Evolutionary conservation across 1,284 basidiomycete species (phyloP).

Genomic region (Ustilago shanxiensis): DNA sequence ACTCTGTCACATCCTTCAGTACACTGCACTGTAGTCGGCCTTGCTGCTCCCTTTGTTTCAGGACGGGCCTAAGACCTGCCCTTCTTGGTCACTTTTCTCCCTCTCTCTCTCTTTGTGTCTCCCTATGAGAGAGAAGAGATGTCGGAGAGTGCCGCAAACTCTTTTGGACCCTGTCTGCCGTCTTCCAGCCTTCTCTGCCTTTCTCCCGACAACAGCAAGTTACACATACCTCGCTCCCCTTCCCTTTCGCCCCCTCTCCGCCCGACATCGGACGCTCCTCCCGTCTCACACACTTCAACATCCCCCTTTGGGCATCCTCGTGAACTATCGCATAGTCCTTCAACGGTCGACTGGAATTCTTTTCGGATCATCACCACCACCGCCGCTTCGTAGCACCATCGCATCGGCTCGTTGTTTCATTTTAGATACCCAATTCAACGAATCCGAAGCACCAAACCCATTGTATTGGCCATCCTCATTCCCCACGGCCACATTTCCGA

Average conservation of each 20-base stretch:
- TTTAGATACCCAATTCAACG: neutral
- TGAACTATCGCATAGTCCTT: neutral
- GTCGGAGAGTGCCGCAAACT: slow-evolving; percentile 1
- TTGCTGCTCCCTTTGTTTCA: no score
- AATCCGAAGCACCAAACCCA: neutral
- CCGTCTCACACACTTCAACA: no score
- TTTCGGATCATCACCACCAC: neutral
- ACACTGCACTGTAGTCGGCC: no score
- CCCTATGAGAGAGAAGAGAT: neutral
- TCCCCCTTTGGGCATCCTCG: no score
- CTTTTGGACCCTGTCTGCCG: slow-evolving; percentile 8
- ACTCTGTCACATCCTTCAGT: neutral
- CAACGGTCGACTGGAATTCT: slow-evolving; percentile 15
- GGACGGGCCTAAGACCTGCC: no score
- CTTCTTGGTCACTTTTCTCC: neutral
- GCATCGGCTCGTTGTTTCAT: slow-evolving; percentile 4
- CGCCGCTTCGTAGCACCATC: neutral
- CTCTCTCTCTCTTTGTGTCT: no score
- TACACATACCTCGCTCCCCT: neutral
- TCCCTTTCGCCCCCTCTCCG: neutral
- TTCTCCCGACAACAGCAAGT: neutral
- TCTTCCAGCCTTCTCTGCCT: neutral
- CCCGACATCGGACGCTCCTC: neutral
- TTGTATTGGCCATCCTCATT: neutral
- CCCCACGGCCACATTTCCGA: neutral